Evolutionary conservation across 257 asterid species (phyloP).

Genomic region (Solanum dulcamara): DNA sequence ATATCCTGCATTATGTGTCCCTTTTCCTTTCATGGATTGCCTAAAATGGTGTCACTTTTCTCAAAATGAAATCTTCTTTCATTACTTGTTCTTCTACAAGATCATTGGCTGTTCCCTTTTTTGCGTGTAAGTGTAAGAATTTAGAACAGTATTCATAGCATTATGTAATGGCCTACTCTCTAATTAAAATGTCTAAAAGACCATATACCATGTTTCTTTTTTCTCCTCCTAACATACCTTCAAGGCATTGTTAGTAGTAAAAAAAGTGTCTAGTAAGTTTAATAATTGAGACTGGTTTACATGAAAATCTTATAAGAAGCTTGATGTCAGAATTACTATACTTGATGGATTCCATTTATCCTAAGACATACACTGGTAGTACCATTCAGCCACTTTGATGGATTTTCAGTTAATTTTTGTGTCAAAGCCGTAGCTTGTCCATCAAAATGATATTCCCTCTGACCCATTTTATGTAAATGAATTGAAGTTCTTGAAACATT

Average conservation of each 20-base stretch:
- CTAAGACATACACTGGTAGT: background rate
- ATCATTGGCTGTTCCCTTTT: background rate
- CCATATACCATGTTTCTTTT: background rate
- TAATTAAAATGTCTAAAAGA: background rate
- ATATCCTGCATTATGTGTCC: background rate
- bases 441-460: background rate
- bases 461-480: background rate
- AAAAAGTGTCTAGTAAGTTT: background rate
- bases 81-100: background rate
- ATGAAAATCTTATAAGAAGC: background rate
- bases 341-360: background rate
- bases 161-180: background rate
- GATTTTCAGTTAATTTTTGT: background rate
- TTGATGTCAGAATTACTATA: background rate
- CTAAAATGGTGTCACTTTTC: background rate
- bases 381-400: background rate
- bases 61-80: background rate
- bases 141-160: background rate
- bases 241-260: background rate
- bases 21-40: background rate
- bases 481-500: background rate
- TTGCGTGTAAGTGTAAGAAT: background rate
- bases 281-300: background rate
- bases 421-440: background rate
- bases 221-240: background rate